phyloP scores from a whole-genome alignment of 75 land plant species.

The Sequoia sempervirens region DNA sequence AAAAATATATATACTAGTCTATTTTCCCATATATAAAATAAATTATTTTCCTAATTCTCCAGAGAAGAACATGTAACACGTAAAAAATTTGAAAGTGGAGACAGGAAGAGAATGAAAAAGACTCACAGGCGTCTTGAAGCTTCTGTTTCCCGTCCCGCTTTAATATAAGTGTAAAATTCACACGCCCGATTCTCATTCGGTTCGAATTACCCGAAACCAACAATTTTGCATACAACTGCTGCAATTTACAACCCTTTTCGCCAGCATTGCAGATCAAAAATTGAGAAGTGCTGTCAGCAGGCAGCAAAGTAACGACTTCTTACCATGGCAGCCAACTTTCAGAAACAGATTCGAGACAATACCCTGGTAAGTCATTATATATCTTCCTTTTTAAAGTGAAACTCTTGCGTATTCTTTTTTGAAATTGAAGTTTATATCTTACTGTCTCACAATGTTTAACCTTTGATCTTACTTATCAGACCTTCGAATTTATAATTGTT shows the following conservation, averaged over 20 bases:
- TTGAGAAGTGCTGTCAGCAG: background rate
- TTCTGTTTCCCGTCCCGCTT: background rate
- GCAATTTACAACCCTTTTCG: background rate
- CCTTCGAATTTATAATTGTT: background rate
- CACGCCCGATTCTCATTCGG: background rate
- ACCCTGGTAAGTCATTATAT: background rate
- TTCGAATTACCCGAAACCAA: background rate
- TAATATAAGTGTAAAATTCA: background rate
- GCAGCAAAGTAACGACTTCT: background rate
- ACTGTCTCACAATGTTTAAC: background rate
- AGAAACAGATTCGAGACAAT: conserved; percentile 7
- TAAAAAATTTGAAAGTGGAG: background rate
- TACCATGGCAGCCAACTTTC: background rate
- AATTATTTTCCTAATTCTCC: too few relatives aligned
- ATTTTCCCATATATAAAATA: too few relatives aligned
- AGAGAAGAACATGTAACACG: too few relatives aligned
- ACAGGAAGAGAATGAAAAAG: background rate
- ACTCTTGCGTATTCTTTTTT: background rate
- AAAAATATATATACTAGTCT: too few relatives aligned
- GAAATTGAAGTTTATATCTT: background rate
- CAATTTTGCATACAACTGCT: background rate
- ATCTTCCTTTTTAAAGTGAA: background rate
- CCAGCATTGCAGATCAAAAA: too few relatives aligned
- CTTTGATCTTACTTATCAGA: background rate
- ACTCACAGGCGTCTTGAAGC: background rate